Base-by-base conservation (phyloP, 2,329 filamentous ascomycete species). In the Trichoderma cornu-damae region DNA sequence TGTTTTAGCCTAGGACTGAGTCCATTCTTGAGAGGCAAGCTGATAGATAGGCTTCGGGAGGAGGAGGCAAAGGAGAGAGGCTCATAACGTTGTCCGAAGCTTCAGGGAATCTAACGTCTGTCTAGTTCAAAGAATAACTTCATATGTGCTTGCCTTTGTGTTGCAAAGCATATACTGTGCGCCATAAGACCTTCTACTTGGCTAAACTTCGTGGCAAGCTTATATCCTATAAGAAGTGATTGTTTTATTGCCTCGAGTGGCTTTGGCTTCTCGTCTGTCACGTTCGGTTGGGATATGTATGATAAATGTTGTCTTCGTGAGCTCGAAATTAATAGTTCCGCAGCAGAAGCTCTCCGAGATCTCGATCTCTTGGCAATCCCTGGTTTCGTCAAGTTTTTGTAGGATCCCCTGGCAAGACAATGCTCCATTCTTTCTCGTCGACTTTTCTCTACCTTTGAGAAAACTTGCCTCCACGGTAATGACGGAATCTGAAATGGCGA, bases 211-310 rank as follows among this genome's bases (percentile, higher is more conserved):
- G 89, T 34, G 89, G 89, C 50, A 93, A 93, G 73, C 78, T 93
- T 57, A 84, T 93, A 72, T 86, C 87, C 62, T 91, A 92, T 77
- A 86, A 85, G 70, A 93, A 94, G 75, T 93, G 93, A 70, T 75
- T 92, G 26, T 87, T n/a, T 86, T 4, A 83, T 91, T 52, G 84
- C 84, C 5, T 75, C 83, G 59, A 82, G 86, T 57, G 89, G 89
- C 20, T 93, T 93, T 64, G 89, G 89, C 16, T 92, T 93, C 76
- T 92, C 89, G 75, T 90, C 86, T 12, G 88, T 91, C 58, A 82
- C 92, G 64, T 93, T 92, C 67, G 88, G 89, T 66, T 93, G 89
- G 89, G 89, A 93, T 67, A 92, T 92, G 87, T 89, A 93, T 68
- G 89, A 94, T 66, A 78, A 83, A 71, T 89, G 87, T 30, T 93